Evolutionary conservation across 352 stramenopile genomes (phyloP), one percentile per base, ranked within the genome.

Genomic region (Pythium folliculosum): DNA sequence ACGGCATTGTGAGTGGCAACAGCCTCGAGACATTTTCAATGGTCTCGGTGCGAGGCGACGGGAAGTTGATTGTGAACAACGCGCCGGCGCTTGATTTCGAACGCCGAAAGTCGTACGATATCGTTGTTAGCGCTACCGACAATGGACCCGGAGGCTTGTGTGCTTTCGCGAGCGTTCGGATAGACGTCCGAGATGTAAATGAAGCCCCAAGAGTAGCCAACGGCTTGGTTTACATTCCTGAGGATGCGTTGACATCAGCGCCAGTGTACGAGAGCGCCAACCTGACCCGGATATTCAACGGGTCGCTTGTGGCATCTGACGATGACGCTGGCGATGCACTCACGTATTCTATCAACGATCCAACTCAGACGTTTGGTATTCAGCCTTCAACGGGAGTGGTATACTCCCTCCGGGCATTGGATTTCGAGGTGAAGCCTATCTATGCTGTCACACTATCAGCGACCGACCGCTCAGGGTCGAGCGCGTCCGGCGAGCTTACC

Each of bases 81-180:
- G 60, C 54, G 1, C 27, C 43, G n/a, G 69, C 70, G 3, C 68
- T 89, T 0, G 75, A 89, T 66, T 88, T 72, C 69, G 81, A 89
- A 51, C 54, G 61, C 5, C 75, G 77, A 43, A 25, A 25, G 14
- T 32, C 21, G 0, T 89, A 73, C 44, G 48, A 72, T 16, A 16
- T 77, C 9, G 65, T 76, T 0, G 32, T 78, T 2, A 63, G 71
- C 19, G 71, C 49, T 1, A 65, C 58, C 3, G 69, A 78, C 67
- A 75, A 77, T 37, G 71, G 72, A 14, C 54, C 69, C 35, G 71
- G 72, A 7, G 49, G 44, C 3, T 58, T 81, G 1, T 70, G 60
- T 22, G 47, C 53, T 2, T 78, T 75, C 21, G 52, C 68, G 14
- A 67, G 21, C 6, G 63, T 77, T 17, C 51, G 50, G 17, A 60